These are phyloP conservation scores for Castanea mollissima DNA, from an alignment of 306 rosid species.

Conservation along the genomic window DNA sequence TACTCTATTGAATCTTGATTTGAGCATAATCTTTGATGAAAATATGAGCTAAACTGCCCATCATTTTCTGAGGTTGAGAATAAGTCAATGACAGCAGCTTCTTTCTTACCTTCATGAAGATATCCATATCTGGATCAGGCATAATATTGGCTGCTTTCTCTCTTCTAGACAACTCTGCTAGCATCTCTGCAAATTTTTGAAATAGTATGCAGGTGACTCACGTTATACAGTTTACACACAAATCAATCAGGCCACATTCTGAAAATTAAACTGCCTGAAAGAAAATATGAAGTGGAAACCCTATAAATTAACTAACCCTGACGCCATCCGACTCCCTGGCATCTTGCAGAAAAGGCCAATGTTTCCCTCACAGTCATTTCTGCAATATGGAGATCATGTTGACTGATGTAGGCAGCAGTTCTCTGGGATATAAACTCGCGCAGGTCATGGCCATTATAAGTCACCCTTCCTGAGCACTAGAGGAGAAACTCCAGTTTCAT, in stretches of 20 bases:
- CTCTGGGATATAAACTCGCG: conserved; percentile 39
- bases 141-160: conserved; percentile 39
- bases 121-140: conserved; percentile 53
- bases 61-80: no score
- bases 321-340: conserved; percentile 52
- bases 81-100: neutral
- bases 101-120: conserved; percentile 46
- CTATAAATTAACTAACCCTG: conserved; percentile 24
- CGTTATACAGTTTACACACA: no score
- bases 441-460: conserved; percentile 47
- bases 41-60: no score
- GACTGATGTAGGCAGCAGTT: conserved; percentile 52
- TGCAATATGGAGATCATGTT: conserved; percentile 42
- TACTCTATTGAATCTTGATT: no score
- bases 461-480: conserved; percentile 39
- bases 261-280: no score
- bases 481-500: neutral
- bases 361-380: conserved; percentile 60
- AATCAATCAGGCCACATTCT: no score
- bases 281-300: no score
- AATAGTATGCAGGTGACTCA: neutral
- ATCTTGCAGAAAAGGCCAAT: conserved; percentile 49
- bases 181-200: conserved; percentile 32
- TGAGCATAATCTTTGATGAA: no score
- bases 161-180: conserved; percentile 48